phyloP scores from a whole-genome alignment of 2,329 filamentous ascomycete species.

The Hortaea werneckii region DNA sequence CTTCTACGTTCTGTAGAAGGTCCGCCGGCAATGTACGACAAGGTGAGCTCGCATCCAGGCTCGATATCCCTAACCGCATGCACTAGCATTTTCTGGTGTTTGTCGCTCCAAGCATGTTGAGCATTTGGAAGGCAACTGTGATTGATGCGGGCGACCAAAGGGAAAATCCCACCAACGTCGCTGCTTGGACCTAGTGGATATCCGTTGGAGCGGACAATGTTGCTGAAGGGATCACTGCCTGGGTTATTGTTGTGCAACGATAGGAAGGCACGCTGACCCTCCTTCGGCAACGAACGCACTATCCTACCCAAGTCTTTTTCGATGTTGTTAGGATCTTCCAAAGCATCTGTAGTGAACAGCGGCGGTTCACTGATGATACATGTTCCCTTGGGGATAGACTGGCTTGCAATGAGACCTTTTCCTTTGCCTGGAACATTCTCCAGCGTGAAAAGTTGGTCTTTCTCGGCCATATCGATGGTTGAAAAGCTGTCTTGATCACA shows the following conservation, averaged over 20 bases:
- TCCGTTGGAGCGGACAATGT: slow-evolving; percentile 25
- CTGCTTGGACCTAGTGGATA: slow-evolving; percentile 20
- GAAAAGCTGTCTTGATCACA: too few relatives aligned
- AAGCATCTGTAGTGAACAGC: slow-evolving; percentile 24
- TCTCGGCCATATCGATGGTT: background rate
- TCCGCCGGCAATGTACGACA: slow-evolving; percentile 24
- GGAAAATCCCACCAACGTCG: slow-evolving; percentile 24
- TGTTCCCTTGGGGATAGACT: slow-evolving; percentile 29
- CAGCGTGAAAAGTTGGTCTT: background rate
- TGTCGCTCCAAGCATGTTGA: slow-evolving; percentile 27
- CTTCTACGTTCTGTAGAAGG: slow-evolving; percentile 8
- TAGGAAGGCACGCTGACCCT: slow-evolving; percentile 21
- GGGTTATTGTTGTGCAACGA: slow-evolving; percentile 23
- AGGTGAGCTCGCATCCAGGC: slow-evolving; percentile 28
- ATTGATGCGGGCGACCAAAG: slow-evolving; percentile 28
- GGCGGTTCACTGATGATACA: slow-evolving; percentile 32
- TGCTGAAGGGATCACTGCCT: slow-evolving; percentile 17
- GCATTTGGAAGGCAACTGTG: slow-evolving; percentile 30
- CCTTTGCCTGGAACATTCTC: slow-evolving; percentile 25
- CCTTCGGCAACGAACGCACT: slow-evolving; percentile 16
- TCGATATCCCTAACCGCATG: slow-evolving; percentile 27
- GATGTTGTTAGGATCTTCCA: slow-evolving; percentile 11
- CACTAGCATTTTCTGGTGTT: slow-evolving; percentile 13
- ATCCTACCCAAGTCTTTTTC: slow-evolving; percentile 12
- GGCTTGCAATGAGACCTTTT: slow-evolving; percentile 30